These are phyloP conservation scores for Pseudozyma sp. DNA, from an alignment of 1,284 basidiomycete genomes.

Conservation along the genomic window DNA sequence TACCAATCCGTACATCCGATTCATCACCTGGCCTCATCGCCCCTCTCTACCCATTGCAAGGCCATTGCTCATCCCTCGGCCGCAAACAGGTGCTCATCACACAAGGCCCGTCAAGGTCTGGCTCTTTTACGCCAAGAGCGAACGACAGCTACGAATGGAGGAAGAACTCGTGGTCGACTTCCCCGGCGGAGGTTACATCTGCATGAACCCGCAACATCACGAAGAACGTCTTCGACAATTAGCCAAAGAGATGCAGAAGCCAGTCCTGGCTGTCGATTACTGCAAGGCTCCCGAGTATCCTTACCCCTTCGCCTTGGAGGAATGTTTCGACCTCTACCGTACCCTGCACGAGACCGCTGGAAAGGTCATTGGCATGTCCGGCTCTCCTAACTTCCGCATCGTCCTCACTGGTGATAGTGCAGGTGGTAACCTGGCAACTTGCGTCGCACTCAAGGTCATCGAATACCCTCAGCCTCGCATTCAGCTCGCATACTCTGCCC, in stretches of 20 bases:
- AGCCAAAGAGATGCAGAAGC: slow-evolving; percentile 82
- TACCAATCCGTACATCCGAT: slow-evolving; percentile 85
- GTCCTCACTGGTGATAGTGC: slow-evolving; percentile 62
- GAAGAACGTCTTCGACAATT: slow-evolving; percentile 91
- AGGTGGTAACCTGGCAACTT: slow-evolving; percentile 59
- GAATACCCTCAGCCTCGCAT: slow-evolving; percentile 63
- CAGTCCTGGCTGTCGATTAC: slow-evolving; percentile 89
- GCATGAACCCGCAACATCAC: slow-evolving; percentile 86
- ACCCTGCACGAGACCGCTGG: slow-evolving; percentile 84
- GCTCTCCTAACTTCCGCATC: slow-evolving; percentile 50
- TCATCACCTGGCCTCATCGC: slow-evolving; percentile 75
- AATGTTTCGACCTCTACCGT: slow-evolving; percentile 89
- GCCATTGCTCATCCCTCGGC: slow-evolving; percentile 84
- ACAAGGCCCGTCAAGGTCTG: slow-evolving; percentile 83
- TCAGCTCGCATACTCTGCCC: slow-evolving; percentile 49
- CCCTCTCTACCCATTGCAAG: slow-evolving; percentile 77
- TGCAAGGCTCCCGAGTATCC: slow-evolving; percentile 86
- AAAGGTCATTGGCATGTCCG: slow-evolving; percentile 80
- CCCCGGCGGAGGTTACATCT: slow-evolving; percentile 94
- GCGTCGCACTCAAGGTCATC: slow-evolving; percentile 58
- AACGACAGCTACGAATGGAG: slow-evolving; percentile 74
- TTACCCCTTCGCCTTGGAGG: slow-evolving; percentile 79
- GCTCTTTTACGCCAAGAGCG: slow-evolving; percentile 84
- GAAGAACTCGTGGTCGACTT: slow-evolving; percentile 74
- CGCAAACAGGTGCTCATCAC: slow-evolving; percentile 68